A percentile compares a stretch with the other conserved stretches of the same genome.
Conservation (phyloP, 176 grass and related monocot genomes). For the Zea mays region DNA sequence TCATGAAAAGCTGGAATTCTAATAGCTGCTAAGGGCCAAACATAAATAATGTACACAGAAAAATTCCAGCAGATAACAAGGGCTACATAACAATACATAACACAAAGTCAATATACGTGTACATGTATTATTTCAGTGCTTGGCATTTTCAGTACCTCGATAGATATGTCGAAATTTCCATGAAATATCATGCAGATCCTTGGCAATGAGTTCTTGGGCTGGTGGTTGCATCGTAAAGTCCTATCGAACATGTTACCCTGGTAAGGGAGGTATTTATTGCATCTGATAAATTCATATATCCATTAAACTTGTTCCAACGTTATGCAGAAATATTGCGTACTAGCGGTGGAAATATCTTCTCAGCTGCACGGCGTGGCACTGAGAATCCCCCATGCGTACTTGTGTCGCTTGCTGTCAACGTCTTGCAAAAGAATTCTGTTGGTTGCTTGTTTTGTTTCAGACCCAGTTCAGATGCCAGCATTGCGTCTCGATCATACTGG, state of each 20-base stretch:
- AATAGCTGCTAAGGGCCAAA: conserved; percentile 11
- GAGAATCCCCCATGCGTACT: conserved; percentile 98
- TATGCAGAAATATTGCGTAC: conserved; percentile 53
- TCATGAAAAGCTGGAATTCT: neutral
- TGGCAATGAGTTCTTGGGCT: conserved; percentile 80
- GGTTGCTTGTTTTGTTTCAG: conserved; percentile 98
- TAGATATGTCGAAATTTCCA: conserved; percentile 97
- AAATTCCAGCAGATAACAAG: neutral
- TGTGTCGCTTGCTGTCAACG: conserved; percentile 86
- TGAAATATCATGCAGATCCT: conserved; percentile 92
- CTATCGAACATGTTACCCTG: conserved; percentile 67
- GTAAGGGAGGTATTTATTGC: conserved; percentile 52
- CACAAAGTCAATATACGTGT: conserved; percentile 19
- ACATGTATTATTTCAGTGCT: neutral
- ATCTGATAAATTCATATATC: conserved; percentile 41
- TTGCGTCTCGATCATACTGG: conserved; percentile 95
- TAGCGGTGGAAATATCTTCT: conserved; percentile 99
- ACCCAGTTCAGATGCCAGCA: conserved; percentile 89
- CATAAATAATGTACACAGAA: conserved; percentile 20
- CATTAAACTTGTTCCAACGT: conserved; percentile 20
- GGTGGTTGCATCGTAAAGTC: conserved; percentile 99
- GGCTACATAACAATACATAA: neutral
- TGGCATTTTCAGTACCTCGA: conserved; percentile 57
- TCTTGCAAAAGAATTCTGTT: conserved; percentile 95
- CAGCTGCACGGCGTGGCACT: conserved; percentile 87